phyloP scores from a whole-genome alignment of 345 rosid genomes.

The Arabidopsis arenosa region DNA sequence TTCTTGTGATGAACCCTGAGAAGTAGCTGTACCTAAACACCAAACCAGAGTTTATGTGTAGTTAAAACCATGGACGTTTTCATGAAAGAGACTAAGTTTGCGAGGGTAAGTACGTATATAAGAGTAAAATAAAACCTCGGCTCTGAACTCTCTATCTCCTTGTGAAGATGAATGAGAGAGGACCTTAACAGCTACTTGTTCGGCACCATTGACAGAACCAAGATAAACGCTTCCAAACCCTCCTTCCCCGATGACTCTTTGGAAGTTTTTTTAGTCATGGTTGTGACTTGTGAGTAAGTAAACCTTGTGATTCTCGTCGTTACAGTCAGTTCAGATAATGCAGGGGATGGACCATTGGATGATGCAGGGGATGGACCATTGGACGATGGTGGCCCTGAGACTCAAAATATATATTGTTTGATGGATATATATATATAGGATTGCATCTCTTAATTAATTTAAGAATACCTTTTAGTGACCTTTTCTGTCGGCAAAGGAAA shows the following conservation, averaged over 20 bases:
- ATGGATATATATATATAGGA: too few relatives aligned
- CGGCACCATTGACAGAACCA: slow-evolving; percentile 33
- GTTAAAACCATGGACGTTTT: background rate
- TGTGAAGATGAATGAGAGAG: background rate
- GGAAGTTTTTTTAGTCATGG: slow-evolving; percentile 49
- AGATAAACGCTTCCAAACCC: slow-evolving; percentile 56
- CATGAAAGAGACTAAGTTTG: background rate
- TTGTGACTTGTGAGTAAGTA: slow-evolving; percentile 39
- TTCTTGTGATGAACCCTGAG: slow-evolving; percentile 5
- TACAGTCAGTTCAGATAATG: background rate
- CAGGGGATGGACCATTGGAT: background rate
- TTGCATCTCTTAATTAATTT: background rate
- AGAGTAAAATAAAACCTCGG: background rate
- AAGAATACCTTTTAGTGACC: background rate
- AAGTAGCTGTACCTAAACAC: slow-evolving; percentile 13
- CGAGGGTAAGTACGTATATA: background rate
- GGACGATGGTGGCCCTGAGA: background rate
- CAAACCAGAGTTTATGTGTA: background rate
- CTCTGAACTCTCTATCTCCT: slow-evolving; percentile 6
- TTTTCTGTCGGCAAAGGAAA: background rate
- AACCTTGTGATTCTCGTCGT: slow-evolving; percentile 21
- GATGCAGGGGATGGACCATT: too few relatives aligned
- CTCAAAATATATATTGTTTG: background rate
- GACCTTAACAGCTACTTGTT: slow-evolving; percentile 9
- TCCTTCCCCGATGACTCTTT: slow-evolving; percentile 49